phyloP scores from a whole-genome alignment of 306 rosid species.

The Cucurbita pepo region DNA sequence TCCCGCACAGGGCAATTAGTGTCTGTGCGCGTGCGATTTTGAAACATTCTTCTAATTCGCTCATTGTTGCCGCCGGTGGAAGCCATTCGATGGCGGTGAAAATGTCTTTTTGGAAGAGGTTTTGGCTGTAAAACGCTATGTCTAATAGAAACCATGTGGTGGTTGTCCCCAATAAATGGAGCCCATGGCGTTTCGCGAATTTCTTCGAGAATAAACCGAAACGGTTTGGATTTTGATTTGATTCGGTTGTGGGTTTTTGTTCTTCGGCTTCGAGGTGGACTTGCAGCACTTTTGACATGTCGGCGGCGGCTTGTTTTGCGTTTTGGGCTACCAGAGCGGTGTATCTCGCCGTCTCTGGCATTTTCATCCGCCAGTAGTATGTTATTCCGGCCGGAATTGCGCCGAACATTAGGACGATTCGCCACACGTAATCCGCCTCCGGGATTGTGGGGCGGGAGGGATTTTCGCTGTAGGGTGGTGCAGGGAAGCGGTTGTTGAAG shows the following conservation, averaged over 20 bases:
- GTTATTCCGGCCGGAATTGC: slow-evolving; percentile 7
- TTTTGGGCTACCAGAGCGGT: slow-evolving; percentile 9
- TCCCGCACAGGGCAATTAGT: slow-evolving; percentile 5
- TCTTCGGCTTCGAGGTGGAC: slow-evolving; percentile 4
- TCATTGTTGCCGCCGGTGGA: not conserved
- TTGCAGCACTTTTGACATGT: slow-evolving; percentile 10
- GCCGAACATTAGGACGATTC: slow-evolving; percentile 10
- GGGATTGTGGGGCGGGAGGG: not conserved
- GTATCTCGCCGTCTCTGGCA: slow-evolving; percentile 17
- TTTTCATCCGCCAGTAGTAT: slow-evolving; percentile 12
- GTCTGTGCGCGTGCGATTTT: slow-evolving; percentile 6
- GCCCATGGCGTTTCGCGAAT: slow-evolving; percentile 6
- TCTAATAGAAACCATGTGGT: slow-evolving; percentile 6
- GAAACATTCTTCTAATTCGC: slow-evolving; percentile 9
- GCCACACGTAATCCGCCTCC: slow-evolving; percentile 11
- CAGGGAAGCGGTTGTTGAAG: not conserved
- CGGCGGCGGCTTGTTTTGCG: slow-evolving; percentile 8
- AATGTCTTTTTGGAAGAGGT: slow-evolving; percentile 9
- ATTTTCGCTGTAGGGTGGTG: not conserved
- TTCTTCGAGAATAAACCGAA: slow-evolving; percentile 1
- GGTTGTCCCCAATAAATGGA: slow-evolving; percentile 1
- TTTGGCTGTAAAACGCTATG: slow-evolving; percentile 6
- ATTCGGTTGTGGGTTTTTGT: not conserved
- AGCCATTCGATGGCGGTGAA: slow-evolving; percentile 1
- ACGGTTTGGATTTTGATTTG: not conserved